phyloP scores from a whole-genome alignment of 208 protist species.

The Trypanosoma conorhini region DNA sequence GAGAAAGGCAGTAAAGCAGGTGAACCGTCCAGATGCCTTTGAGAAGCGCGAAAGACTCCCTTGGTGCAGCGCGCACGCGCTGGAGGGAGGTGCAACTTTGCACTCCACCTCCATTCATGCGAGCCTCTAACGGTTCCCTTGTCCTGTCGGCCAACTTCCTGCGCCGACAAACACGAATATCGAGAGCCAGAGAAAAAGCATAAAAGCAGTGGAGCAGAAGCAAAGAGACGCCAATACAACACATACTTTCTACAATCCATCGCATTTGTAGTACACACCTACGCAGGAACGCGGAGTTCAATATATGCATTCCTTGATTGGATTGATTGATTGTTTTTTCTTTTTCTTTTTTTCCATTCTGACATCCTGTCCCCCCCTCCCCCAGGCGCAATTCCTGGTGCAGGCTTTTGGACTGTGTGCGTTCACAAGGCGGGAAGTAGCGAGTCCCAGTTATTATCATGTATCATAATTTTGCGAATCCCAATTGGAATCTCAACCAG shows the following conservation, averaged over 20 bases:
- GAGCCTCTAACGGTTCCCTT: background rate
- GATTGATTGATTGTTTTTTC: constrained; percentile 9
- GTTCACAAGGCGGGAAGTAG: constrained; percentile 20
- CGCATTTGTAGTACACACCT: too few species aligned
- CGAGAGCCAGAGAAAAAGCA: too few species aligned
- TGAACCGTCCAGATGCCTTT: constrained; percentile 12
- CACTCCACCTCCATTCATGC: constrained; percentile 20
- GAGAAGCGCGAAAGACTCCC: constrained; percentile 14
- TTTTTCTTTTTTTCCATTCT: constrained; percentile 9
- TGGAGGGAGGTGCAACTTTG: constrained; percentile 8
- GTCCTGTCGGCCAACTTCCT: background rate
- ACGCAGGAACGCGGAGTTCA: too few species aligned
- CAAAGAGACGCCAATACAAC: too few species aligned
- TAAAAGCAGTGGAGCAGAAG: too few species aligned
- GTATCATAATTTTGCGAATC: constrained; percentile 41
- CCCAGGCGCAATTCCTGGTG: background rate
- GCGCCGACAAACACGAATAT: too few species aligned
- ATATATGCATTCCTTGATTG: too few species aligned
- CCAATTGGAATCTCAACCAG: constrained; percentile 40
- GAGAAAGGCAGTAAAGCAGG: constrained; percentile 11
- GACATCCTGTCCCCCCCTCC: too few species aligned
- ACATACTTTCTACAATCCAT: too few species aligned
- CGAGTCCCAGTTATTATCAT: constrained; percentile 61
- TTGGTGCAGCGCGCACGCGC: background rate
- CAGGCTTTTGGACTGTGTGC: background rate